Base-by-base conservation (phyloP, 2,329 filamentous ascomycete genomes). In the Paecilomyces fulvus region DNA sequence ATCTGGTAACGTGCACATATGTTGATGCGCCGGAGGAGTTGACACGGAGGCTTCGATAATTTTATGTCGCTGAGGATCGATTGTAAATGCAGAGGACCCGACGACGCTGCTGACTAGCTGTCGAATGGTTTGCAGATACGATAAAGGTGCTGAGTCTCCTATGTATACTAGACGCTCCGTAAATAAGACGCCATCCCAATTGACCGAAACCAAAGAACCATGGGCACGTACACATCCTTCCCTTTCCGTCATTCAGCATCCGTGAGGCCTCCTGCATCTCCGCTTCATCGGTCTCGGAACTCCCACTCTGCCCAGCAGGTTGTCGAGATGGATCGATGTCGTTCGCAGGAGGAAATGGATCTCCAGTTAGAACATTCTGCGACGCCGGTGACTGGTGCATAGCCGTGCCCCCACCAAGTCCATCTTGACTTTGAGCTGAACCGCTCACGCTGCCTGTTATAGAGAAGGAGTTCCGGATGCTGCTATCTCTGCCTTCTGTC, bases 161-260 rank as follows among this genome's bases (percentile, higher is more conserved):
- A 85, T 75, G 59, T 85, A 86, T 23, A 83, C 80, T 82, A 33
- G n/a, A 33, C n/a, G 33, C n/a, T 8, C 30, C 4, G 14, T 6
- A 30, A 52, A 55, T 23, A 59, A 43, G 25, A 54, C 25, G 8
- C n/a, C 20, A 23, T 56, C 31, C 17, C 7, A 3, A 37, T 33
- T 25, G 17, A 14, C 20, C 1, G 23, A 31, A 55, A 28, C 20
- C 12, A 30, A 49, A 30, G 25, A 30, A 20, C 3, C 21, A 52
- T 28, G 14, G 33, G 8, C 14, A 58, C 62, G 25, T 61, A 65
- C 57, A 56, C 52, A 61, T 57, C 54, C 59, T 58, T 30, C 60
- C 83, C 69, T 85, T 80, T 61, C 82, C 85, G 21, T 83, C 81
- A 64, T 87, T 84, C 60, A 88, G 77, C 64, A 85, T 78, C 63